A percentile compares a stretch with the other conserved stretches of the same genome.
Evolutionary conservation across 108 stramenopile species (phyloP).

Genomic region (Parietichytrium sp.): DNA sequence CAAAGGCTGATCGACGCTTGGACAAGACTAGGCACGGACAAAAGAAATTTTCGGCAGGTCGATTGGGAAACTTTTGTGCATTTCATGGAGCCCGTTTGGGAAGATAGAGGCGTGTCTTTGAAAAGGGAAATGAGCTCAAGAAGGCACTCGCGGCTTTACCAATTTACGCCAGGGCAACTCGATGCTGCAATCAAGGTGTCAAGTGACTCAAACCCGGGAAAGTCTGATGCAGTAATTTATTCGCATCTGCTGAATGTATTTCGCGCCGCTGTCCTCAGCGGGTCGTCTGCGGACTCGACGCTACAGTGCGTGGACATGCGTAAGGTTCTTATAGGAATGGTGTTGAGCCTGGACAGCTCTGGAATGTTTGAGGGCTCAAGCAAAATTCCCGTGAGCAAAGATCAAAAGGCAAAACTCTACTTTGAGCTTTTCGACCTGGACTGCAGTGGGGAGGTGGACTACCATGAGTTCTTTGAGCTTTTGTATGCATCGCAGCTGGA

Average conservation of each 20-base stretch:
- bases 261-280: not conserved
- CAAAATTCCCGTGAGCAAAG: not conserved
- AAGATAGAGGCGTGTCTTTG: not conserved
- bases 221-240: not conserved
- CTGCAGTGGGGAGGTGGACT: not conserved
- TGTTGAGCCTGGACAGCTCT: not conserved
- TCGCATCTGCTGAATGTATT: not conserved
- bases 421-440: constrained; percentile 35
- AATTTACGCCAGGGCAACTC: not conserved
- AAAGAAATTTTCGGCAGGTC: too few species aligned
- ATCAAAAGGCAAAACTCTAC: not conserved
- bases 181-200: not conserved
- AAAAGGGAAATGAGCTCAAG: not conserved
- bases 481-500: constrained; percentile 21
- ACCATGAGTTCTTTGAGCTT: constrained; percentile 26
- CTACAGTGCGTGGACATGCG: not conserved
- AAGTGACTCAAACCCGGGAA: too few species aligned
- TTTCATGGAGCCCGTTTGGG: constrained; percentile 22
- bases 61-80: not conserved
- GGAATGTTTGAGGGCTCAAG: not conserved
- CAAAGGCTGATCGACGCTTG: not conserved
- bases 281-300: too few species aligned
- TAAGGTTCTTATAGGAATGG: constrained; percentile 25
- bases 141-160: not conserved
- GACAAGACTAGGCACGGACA: not conserved